Evolutionary conservation across 345 rosid genomes (phyloP).

Genomic region (Acer campestre): DNA sequence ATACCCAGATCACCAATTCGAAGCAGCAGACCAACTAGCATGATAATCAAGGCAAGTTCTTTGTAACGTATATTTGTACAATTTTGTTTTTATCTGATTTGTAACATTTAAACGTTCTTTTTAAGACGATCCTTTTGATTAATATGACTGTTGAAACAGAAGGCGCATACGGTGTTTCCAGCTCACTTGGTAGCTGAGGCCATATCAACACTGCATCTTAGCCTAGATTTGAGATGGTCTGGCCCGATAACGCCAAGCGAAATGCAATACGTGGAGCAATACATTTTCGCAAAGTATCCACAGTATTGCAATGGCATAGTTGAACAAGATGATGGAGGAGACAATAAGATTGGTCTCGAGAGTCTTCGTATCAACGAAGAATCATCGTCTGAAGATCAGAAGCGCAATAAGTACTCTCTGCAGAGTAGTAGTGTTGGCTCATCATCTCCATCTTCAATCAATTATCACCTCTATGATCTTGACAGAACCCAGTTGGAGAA

Average conservation of each 20-base stretch:
- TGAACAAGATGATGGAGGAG: slow-evolving; percentile 19
- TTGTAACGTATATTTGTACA: too few relatives aligned
- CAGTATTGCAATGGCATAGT: slow-evolving; percentile 55
- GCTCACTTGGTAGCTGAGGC: slow-evolving; percentile 65
- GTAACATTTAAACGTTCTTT: too few relatives aligned
- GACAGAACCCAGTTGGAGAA: slow-evolving; percentile 47
- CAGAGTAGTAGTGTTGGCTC: slow-evolving; percentile 18
- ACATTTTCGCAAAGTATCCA: slow-evolving; percentile 68
- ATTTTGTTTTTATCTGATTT: background rate
- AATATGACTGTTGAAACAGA: slow-evolving; percentile 30
- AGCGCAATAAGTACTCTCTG: slow-evolving; percentile 30
- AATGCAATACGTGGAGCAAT: slow-evolving; percentile 66
- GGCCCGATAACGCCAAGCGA: slow-evolving; percentile 68
- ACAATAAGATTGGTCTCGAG: slow-evolving; percentile 26
- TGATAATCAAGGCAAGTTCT: slow-evolving; percentile 49
- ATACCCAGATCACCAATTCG: slow-evolving; percentile 25
- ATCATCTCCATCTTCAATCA: slow-evolving; percentile 40
- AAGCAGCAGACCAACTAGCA: slow-evolving; percentile 49
- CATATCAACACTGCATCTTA: slow-evolving; percentile 47
- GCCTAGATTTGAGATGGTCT: slow-evolving; percentile 72
- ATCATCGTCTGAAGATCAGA: slow-evolving; percentile 34
- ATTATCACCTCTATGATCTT: slow-evolving; percentile 42
- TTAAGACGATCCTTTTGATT: too few relatives aligned
- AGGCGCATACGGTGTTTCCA: slow-evolving; percentile 45
- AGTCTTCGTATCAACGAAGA: slow-evolving; percentile 42